Evolutionary conservation across 495 filamentous ascomycete genomes (phyloP), one percentile per base, ranked within the genome.

Genomic region (Podospora bellae-mahoneyi): DNA sequence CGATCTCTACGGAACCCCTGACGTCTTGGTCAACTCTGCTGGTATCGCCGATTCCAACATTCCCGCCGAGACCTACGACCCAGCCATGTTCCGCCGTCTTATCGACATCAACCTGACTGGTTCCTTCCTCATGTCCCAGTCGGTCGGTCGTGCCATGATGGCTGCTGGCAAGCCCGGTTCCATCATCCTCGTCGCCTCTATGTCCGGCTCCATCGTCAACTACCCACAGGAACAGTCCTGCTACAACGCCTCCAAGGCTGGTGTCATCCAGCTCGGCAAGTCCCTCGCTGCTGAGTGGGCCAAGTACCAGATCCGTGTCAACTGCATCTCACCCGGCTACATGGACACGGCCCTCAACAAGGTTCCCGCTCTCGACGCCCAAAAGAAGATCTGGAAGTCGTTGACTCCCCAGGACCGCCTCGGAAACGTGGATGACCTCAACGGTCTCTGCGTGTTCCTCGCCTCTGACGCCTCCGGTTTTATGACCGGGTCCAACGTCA

Each of bases 191-290:
- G 86, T 91, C 61, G 89, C 89, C 54, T 91, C 89, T 71, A 93
- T 93, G 91, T 90, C 88, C 39, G 91, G 90, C 72, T 82, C 82
- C 69, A 87, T 92, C 71, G 90, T 92, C 80, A 93, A 92, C 85
- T 90, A 87, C 74, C 90, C 91, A 1, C 90, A 92, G 75, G 87
- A 91, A 75, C 90, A 92, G 77, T 87, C 83, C 10, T 89, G 88
- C 79, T 93, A 92, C 83, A 92, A 92, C 73, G 88, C 90, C 48
- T 92, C 89, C 73, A 93, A 92, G 84, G 90, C 90, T 16, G 90
- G 85, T 69, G 91, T 92, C 48, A 87, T 92, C 73, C 88, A 91
- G 77, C 83, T 92, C 65, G 88, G 87, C 71, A 90, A 90, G 77
- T 91, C 88, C 9, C 84, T 93, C 48, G 91, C 89, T 62, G 89